Evolutionary conservation across 345 rosid genomes (phyloP).

Genomic region (Dimocarpus longan): DNA sequence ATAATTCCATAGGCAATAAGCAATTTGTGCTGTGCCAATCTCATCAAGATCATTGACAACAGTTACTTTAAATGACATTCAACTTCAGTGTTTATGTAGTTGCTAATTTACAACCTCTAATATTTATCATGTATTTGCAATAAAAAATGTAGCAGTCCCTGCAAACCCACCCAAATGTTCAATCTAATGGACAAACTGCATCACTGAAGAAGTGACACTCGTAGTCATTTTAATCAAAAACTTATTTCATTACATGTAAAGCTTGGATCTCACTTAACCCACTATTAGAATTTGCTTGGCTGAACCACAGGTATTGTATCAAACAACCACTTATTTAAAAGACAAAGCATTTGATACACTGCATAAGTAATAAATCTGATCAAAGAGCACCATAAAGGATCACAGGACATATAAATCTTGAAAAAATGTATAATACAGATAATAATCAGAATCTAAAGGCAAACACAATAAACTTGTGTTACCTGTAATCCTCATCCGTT

Average conservation of each 20-base stretch:
- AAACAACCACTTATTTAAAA: neutral
- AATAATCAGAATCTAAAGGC: neutral
- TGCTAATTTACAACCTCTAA: neutral
- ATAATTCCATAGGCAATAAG: neutral
- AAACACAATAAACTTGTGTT: conserved; percentile 3
- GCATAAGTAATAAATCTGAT: neutral
- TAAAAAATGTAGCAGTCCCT: neutral
- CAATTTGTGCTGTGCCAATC: neutral
- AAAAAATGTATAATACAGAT: neutral
- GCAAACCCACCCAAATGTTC: neutral
- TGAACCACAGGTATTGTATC: neutral
- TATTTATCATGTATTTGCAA: neutral
- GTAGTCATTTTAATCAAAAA: neutral
- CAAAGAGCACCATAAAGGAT: neutral
- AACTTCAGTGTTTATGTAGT: neutral
- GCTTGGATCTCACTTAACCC: neutral
- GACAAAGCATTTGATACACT: neutral
- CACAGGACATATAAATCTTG: neutral
- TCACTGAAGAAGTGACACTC: neutral
- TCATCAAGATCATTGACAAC: neutral
- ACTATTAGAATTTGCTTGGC: neutral
- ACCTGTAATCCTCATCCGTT: conserved; percentile 89
- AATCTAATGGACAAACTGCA: neutral
- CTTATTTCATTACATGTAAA: neutral
- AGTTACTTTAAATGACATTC: neutral